Evolutionary conservation across 2,329 filamentous ascomycete species (phyloP).

Genomic region (Neofusicoccum kwambonambiense): DNA sequence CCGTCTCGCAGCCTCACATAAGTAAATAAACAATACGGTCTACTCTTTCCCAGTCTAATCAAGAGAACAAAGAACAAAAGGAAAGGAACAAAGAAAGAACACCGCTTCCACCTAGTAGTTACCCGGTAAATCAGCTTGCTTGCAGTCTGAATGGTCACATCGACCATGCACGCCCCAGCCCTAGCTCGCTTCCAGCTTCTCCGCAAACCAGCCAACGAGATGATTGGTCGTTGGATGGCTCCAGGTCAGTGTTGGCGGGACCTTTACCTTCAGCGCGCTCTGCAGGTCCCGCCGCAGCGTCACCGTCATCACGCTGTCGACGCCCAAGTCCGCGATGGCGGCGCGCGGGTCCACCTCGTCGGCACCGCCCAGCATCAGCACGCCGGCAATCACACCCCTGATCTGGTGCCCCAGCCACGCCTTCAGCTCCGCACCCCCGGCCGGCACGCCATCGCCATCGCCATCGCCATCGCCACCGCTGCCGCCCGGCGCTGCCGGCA

Average conservation of each 20-base stretch:
- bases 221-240: slow-evolving; percentile 40
- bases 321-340: slow-evolving; percentile 38
- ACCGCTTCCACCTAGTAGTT: too few relatives aligned
- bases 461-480: neutral
- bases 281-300: slow-evolving; percentile 37
- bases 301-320: slow-evolving; percentile 44
- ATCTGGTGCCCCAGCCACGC: slow-evolving; percentile 33
- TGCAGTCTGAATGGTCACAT: too few relatives aligned
- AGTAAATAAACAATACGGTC: too few relatives aligned
- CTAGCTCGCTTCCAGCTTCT: neutral
- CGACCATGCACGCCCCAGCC: too few relatives aligned
- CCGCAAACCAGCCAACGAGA: slow-evolving; percentile 38
- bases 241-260: slow-evolving; percentile 44
- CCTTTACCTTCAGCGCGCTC: slow-evolving; percentile 33
- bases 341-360: slow-evolving; percentile 36
- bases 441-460: slow-evolving; percentile 14
- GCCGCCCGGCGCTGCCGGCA: too few relatives aligned
- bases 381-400: slow-evolving; percentile 31
- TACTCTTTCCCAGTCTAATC: too few relatives aligned
- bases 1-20: too few relatives aligned
- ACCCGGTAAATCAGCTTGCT: too few relatives aligned
- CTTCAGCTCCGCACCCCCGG: slow-evolving; percentile 29
- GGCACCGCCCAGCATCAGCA: slow-evolving; percentile 31
- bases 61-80: too few relatives aligned
- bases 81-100: too few relatives aligned